A percentile compares a stretch with the other conserved stretches of the same genome.
Evolutionary conservation across 73 alveolate species (phyloP).

Genomic region (Strombidium stylifer): DNA sequence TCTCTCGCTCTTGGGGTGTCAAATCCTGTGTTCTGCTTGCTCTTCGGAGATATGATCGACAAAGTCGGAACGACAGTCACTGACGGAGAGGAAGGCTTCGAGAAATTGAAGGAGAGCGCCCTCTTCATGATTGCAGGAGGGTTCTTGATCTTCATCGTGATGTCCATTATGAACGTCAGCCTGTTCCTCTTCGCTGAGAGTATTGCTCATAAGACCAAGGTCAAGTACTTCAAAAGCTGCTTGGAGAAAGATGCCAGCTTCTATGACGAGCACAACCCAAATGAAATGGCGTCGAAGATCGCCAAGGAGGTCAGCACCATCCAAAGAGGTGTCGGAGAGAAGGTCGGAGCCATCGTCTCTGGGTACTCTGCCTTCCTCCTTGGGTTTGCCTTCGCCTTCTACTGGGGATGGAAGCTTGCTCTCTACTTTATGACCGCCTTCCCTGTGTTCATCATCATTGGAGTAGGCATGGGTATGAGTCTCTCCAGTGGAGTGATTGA

Average conservation of each 20-base stretch:
- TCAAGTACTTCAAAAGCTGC: slow-evolving; percentile 57
- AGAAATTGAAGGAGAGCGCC: too few species aligned
- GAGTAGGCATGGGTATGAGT: neutral
- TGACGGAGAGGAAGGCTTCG: too few species aligned
- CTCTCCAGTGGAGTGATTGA: slow-evolving; percentile 12
- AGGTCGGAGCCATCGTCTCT: slow-evolving; percentile 8
- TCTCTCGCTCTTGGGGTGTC: too few species aligned
- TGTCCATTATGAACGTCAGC: neutral
- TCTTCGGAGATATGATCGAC: too few species aligned
- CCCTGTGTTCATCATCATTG: slow-evolving; percentile 3
- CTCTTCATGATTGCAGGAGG: neutral
- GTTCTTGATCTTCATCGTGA: neutral
- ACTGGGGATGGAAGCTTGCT: slow-evolving; percentile 65
- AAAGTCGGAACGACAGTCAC: too few species aligned
- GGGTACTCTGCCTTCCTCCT: slow-evolving; percentile 33
- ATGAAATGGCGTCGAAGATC: slow-evolving; percentile 63
- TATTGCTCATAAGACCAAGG: slow-evolving; percentile 52
- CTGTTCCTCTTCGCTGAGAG: slow-evolving; percentile 36
- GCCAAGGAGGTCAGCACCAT: slow-evolving; percentile 60
- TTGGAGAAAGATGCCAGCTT: slow-evolving; percentile 70
- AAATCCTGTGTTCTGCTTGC: too few species aligned
- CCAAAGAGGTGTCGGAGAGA: slow-evolving; percentile 50
- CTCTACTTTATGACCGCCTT: too few species aligned
- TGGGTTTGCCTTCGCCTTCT: slow-evolving; percentile 56
- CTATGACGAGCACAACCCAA: slow-evolving; percentile 75